Evolutionary conservation across 2,329 filamentous ascomycete species (phyloP).

Genomic region (Venturia oleaginea): DNA sequence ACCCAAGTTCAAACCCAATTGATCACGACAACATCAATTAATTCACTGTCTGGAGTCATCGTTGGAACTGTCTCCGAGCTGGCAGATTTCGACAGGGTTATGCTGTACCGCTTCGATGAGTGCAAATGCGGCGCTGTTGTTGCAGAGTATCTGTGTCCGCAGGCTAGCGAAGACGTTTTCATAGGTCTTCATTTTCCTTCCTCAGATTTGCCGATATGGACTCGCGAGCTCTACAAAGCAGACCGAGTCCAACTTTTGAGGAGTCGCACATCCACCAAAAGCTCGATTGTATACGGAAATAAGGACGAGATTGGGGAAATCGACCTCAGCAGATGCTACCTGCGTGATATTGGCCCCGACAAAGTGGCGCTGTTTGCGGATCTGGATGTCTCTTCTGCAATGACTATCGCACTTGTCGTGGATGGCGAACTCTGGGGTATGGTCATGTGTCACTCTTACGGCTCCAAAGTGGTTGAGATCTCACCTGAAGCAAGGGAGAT

Average conservation of each 20-base stretch:
- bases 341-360: background rate
- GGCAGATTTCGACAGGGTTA: background rate
- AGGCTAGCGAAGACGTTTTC: background rate
- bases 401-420: background rate
- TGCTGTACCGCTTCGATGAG: conserved; percentile 7
- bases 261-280: background rate
- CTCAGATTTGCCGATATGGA: background rate
- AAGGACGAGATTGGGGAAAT: background rate
- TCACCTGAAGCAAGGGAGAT: background rate
- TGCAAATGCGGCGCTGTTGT: background rate
- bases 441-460: conserved; percentile 1
- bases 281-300: background rate
- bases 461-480: background rate
- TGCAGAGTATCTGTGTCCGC: background rate
- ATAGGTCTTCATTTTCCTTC: background rate
- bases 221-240: background rate
- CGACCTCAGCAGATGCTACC: background rate
- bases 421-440: conserved; percentile 4
- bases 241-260: background rate
- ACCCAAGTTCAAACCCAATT: background rate
- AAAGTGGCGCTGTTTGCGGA: background rate
- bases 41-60: background rate
- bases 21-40: background rate
- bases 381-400: background rate
- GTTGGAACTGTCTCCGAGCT: background rate